Evolutionary conservation across 1,284 basidiomycete genomes (phyloP), one percentile per base, ranked within the genome.

Genomic region (Apiotrichum gracile): DNA sequence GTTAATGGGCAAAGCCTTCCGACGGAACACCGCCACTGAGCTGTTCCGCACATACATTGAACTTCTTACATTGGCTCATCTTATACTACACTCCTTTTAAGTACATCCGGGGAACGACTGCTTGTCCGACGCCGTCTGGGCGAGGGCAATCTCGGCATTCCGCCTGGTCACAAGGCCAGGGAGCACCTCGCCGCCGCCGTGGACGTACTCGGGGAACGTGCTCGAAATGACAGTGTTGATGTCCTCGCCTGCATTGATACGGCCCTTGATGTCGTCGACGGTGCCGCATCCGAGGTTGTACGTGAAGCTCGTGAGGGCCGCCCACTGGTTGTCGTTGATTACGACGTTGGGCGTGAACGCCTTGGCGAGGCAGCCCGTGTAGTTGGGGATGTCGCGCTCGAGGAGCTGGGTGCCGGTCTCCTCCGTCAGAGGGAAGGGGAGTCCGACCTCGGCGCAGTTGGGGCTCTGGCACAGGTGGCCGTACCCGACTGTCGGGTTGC

Each of bases 321-420:
- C 54, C 45, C 44, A 55, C 49, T 51, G 49, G 41, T 55, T 55
- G 24, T 51, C 27, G 46, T 55, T 55, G 40, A 55, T 45, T n/a
- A n/a, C n/a, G n/a, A n/a, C n/a, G n/a, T n/a, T n/a, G n/a, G n/a
- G n/a, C n/a, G n/a, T n/a, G 39, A 35, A 42, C 33, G 40, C 46
- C 17, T 8, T 17, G 26, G 38, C 26, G 14, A 57, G 47, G 27
- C 55, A 57, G 16, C 16, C 8, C 1, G 50, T 52, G 51, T 52
- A 52, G 16, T 12, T 25, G 3, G 50, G 50, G 12, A 57, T 14
- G 47, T 57, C 51, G 38, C 44, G 39, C 25, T 49, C 31, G 25
- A 57, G 47, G 24, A 57, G 51, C 33, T n/a, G 7, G 12, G 42
- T 42, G 6, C 47, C 55, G 3, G 41, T 47, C 8, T 24, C 47